Base-by-base conservation (phyloP, 2,329 filamentous ascomycete genomes). In the Trichoderma lentiforme region DNA sequence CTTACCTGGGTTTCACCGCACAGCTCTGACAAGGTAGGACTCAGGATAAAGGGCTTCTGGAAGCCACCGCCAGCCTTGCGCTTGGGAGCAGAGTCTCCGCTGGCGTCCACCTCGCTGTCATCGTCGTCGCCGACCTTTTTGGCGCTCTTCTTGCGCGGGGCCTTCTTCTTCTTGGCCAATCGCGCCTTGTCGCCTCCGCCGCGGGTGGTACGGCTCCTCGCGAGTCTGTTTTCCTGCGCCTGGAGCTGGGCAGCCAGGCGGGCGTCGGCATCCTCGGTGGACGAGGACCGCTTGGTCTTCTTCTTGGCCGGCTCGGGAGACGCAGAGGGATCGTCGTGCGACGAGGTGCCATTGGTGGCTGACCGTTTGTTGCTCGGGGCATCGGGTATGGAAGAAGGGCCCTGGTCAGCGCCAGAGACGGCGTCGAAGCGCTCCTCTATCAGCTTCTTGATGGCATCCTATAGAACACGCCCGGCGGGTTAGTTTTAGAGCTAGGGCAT, bases 11-110 rank as follows among this genome's bases (percentile, higher is more conserved):
- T 84, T 78, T 93, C 91, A 61, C 92, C 92, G 71, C 92, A 88
- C 24, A 96, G 84, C 72, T 90, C 90, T 1, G 91, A 87, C 26
- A 96, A 86, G 14, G 91, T 87, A 66, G 86, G 85, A 76, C 92
- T 94, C 62, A 96, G 88, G 72, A 89, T 89, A 81, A 95, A 93
- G 1, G 91, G 91, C 83, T 95, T 95, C 85, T 98, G 94, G 79
- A 99, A 99, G 3, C 95, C 96, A 43, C 95, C 94, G 1, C 94
- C 94, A 24, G 94, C 93, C 78, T 95, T 97, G 76, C 92, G 90
- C 84, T 93, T 92, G 76, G 88, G 87, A 12, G 84, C 85, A 73
- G 78, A 88, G 83, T 81, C 90, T 39, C 83, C 90, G 60, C 87
- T 90, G 5, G 86, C 88, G 12, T 90, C 90, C 9, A 92, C 81